Evolutionary conservation across 192 early-diverging fungal species (phyloP).

Genomic region (Linnemannia zychae): DNA sequence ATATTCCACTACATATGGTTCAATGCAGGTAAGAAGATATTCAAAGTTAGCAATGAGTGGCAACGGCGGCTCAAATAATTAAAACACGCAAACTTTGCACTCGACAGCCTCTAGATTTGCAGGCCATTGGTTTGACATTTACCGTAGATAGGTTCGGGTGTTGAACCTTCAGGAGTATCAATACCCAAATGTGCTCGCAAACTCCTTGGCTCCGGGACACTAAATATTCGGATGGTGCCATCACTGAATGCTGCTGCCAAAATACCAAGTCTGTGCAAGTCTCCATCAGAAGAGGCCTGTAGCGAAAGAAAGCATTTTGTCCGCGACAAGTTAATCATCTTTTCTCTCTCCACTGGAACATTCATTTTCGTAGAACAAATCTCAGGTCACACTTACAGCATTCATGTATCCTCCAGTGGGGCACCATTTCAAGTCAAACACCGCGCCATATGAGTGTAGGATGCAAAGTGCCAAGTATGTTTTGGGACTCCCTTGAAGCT

Average conservation of each 20-base stretch:
- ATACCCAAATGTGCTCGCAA: not conserved
- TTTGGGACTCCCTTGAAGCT: conserved; percentile 17
- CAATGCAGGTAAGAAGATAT: not conserved
- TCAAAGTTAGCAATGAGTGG: not conserved
- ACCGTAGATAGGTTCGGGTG: conserved; percentile 35
- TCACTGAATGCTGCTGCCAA: conserved; percentile 33
- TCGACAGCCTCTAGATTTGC: not conserved
- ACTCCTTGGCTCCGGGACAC: conserved; percentile 28
- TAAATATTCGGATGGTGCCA: conserved; percentile 45
- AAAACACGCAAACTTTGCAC: not conserved
- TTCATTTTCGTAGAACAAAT: not conserved
- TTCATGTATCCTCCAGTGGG: conserved; percentile 36
- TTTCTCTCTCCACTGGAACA: not conserved
- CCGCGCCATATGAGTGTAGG: conserved; percentile 43
- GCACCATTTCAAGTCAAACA: conserved; percentile 52
- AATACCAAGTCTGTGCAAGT: conserved; percentile 30
- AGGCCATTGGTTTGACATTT: not conserved
- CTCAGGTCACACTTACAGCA: conserved; percentile 14
- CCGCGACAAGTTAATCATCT: not conserved
- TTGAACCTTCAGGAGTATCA: not conserved
- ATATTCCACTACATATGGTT: conserved; percentile 18
- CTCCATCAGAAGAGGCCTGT: not conserved
- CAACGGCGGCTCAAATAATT: too few species aligned
- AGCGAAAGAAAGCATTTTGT: not conserved
- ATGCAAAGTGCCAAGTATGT: conserved; percentile 34